Base-by-base conservation (phyloP, 352 stramenopile species). In the Aphanomyces invadans region DNA sequence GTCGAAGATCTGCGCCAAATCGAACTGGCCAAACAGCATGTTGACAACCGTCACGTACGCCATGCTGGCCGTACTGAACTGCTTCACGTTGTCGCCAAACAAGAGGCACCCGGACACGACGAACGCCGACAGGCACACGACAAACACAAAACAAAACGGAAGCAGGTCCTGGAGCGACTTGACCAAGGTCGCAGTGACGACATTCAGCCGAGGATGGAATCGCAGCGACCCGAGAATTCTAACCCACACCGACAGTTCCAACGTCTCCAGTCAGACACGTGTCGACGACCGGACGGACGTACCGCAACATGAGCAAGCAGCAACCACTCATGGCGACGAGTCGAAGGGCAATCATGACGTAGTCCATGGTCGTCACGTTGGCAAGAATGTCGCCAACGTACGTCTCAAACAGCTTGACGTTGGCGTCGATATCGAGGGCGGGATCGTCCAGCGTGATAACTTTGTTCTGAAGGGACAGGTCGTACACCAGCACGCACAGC, bases 21-120 rank as follows among this genome's bases (percentile, higher is more conserved):
- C 77, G 33, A 87, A 88, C 51, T 77, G 82, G 0, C 77, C 80
- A 46, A 88, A 87, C 12, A 85, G 72, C 75, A 88, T 86, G 53
- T 86, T 85, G 32, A 88, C 75, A 36, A 79, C 86, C 3, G 78
- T 77, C 48, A 84, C 74, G 57, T 84, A 73, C 0, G 80, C 70
- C 21, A 65, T 54, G 10, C 70, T 31, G 1, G 86, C 46, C 3
- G 78, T 81, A 0, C 74, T 74, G 52, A 88, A 88, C 1, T 67
- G 63, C n/a, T 76, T 64, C 1, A 86, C 74, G 17, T 78, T 74
- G 26, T 81, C 75, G 3, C 80, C 80, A 25, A 88, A 88, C 2
- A 88, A 65, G 45, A 87, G 55, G 1, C 69, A 75, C 2, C 78
- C 80, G 5, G 74, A 77, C 12, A 80, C 64, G 4, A 76, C 60